phyloP scores from a whole-genome alignment of 257 asterid genomes.

The Solanum bulbocastanum region DNA sequence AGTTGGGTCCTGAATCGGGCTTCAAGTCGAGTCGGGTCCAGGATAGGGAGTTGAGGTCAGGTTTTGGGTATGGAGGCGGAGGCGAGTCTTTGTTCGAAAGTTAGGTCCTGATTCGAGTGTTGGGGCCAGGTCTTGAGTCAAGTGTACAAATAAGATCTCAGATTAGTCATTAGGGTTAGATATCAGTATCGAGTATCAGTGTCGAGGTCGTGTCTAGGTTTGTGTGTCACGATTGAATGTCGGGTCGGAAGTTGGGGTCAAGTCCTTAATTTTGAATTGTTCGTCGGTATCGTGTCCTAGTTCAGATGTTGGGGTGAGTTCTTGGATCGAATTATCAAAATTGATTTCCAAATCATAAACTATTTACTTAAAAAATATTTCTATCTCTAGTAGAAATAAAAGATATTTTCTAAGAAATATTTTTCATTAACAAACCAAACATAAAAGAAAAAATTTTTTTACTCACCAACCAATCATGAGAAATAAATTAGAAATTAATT shows the following conservation, averaged over 20 bases:
- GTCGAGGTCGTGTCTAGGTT: background rate
- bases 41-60: background rate
- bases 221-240: background rate
- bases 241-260: background rate
- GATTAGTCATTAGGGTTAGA: background rate
- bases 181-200: too few species aligned
- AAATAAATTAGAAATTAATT: too few species aligned
- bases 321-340: too few species aligned
- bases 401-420: too few species aligned
- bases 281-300: background rate
- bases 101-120: too few species aligned
- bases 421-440: background rate
- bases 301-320: background rate
- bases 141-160: background rate
- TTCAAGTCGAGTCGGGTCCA: background rate
- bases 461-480: background rate
- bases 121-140: background rate
- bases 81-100: background rate
- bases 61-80: background rate
- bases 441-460: too few species aligned
- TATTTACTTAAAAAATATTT: too few species aligned
- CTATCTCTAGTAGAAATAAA: too few species aligned
- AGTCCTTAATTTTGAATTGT: background rate
- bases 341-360: too few species aligned
- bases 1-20: background rate